Evolutionary conservation across 2,329 filamentous ascomycete genomes (phyloP), one percentile per base, ranked within the genome.

Genomic region (Colletotrichum camelliae): DNA sequence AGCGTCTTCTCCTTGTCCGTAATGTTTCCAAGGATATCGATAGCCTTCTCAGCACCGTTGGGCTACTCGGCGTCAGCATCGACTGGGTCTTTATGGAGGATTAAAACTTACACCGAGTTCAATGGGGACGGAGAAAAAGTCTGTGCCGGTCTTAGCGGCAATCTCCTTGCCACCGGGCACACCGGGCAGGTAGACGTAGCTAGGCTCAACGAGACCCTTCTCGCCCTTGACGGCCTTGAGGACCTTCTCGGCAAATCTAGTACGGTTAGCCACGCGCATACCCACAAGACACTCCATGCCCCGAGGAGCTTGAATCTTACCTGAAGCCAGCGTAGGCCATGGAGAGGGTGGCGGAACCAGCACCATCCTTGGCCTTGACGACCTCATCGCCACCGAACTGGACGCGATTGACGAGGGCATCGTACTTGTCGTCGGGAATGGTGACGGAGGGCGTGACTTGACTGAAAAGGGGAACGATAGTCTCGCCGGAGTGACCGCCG

Each of bases 311-410:
- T 13, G 8, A 7, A 10, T 71, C 90, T 79, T 87, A 96, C 94
- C 95, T 94, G 92, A 93, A 98, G 80, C 97, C 97, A 80, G 97
- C 97, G 85, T 96, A 97, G 77, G 96, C 96, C 96, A 98, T 98
- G 81, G 95, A 98, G 70, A 98, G 91, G 75, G 96, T 98, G 79
- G 96, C 96, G 77, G 95, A 97, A 79, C 96, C 96, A 83, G 93
- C 93, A 82, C 96, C 96, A 79, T 97, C 94, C 92, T 98, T 98
- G 84, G 96, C 96, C 91, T 96, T 93, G 85, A 98, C 96, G 78
- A 98, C 96, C 89, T 98, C 96, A 81, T 99, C 97, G 90, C 97
- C 97, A 85, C 97, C 97, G 81, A 98, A 98, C 87, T 99, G 97
- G 74, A 98, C 95, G 89, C 97, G 96, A 88, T 98, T 94, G 83